Evolutionary conservation across 805 yeast species (phyloP), one percentile per base, ranked within the genome.

Genomic region (Kuraishia capsulata): DNA sequence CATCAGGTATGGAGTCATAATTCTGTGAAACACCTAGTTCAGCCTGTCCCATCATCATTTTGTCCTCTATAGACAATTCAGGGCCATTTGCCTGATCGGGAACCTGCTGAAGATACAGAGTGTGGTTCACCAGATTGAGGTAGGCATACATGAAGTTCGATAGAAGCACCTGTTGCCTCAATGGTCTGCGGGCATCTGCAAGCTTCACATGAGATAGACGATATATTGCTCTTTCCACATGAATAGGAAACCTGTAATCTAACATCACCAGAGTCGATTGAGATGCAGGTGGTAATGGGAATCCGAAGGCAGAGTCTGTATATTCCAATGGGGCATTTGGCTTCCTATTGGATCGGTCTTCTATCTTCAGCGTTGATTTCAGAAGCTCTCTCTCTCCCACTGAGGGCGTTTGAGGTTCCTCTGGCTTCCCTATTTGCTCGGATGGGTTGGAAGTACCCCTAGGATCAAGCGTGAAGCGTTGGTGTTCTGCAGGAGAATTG

Each of bases 121-220:
- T 89, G 55, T 90, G 97, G 57, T 90, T 95, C 40, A 92, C 96
- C 59, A 92, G 67, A 54, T 92, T 90, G 66, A 92, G 71, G 59
- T 92, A 92, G 0, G 97, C 90, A 55, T 92, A 92, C 98, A 92
- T 92, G 73, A 92, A 92, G 57, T 92, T 92, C 42, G 96, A 86
- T 45, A 92, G 62, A 36, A 92, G 58, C 2, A 92, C 98, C 56
- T 92, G 98, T 56, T 92, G 97, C 29, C 88, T 71, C 44, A 92
- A 63, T 21, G 94, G 92, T 42, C 97, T 67, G 53, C 87, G 83
- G 1, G 97, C 90, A 58, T 92, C 95, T 20, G 97, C 96, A 46
- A 92, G 68, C 57, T 92, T 92, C 55, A 92, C 64, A 59, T 92
- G 98, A 38, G 96, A 84, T 40, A 92, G 67, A 40, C 98, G 67